phyloP scores from a whole-genome alignment of 331 rosid genomes.

The Pyracantha coccinea region DNA sequence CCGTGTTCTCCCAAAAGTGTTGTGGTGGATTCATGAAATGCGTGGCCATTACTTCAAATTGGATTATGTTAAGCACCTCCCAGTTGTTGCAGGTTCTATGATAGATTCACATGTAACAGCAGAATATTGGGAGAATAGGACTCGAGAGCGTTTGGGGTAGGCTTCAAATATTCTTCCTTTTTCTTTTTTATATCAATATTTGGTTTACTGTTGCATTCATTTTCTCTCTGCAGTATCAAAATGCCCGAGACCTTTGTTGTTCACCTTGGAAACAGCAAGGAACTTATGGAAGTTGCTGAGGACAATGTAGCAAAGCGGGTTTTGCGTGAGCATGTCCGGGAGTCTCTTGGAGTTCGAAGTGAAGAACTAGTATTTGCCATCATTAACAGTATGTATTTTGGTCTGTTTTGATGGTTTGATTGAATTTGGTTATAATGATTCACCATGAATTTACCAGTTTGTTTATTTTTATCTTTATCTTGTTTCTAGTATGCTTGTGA shows the following conservation, averaged over 20 bases:
- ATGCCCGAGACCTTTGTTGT: slow-evolving; percentile 29
- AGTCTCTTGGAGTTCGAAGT: slow-evolving; percentile 29
- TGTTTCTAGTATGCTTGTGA: neutral
- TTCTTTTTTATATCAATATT: neutral
- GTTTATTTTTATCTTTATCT: too few relatives aligned
- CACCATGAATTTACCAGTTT: too few relatives aligned
- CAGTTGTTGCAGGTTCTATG: slow-evolving; percentile 26
- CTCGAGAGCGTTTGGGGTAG: slow-evolving; percentile 26
- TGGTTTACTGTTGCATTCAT: neutral
- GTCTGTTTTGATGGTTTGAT: neutral
- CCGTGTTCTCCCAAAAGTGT: slow-evolving; percentile 25
- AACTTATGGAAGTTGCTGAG: slow-evolving; percentile 35
- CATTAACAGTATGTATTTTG: slow-evolving; percentile 20
- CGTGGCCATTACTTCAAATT: slow-evolving; percentile 32
- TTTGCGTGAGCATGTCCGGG: slow-evolving; percentile 33
- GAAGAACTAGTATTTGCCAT: slow-evolving; percentile 31
- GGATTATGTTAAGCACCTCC: slow-evolving; percentile 29
- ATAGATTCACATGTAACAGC: slow-evolving; percentile 32
- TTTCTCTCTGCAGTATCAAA: slow-evolving; percentile 16
- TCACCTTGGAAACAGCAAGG: slow-evolving; percentile 35
- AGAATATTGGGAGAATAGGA: slow-evolving; percentile 28
- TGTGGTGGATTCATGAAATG: slow-evolving; percentile 40
- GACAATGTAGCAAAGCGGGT: slow-evolving; percentile 25
- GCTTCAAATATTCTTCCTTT: neutral
- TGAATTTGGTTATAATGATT: too few relatives aligned